A percentile compares a stretch with the other conserved stretches of the same genome.
Evolutionary conservation across 495 filamentous ascomycete genomes (phyloP).

Genomic region (Daldinia bambusicola): DNA sequence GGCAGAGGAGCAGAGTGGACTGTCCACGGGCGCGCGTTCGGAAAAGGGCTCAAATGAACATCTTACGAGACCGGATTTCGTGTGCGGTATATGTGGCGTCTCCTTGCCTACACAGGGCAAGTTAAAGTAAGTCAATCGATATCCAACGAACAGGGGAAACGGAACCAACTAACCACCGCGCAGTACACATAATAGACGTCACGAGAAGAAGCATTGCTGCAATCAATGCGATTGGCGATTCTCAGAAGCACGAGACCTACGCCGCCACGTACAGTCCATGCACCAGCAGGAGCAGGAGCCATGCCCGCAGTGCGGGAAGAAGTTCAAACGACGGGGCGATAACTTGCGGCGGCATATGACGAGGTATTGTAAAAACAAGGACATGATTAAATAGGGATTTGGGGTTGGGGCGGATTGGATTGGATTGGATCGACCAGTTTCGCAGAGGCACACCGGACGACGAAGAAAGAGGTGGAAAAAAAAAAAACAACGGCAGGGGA

Average conservation of each 20-base stretch:
- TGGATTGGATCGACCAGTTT: too few relatives aligned
- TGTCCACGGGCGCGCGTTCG: neutral
- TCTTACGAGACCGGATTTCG: neutral
- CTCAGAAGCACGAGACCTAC: slow-evolving; percentile 23
- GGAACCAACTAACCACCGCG: neutral
- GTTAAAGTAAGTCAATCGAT: slow-evolving; percentile 13
- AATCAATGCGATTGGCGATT: slow-evolving; percentile 17
- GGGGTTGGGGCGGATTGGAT: neutral
- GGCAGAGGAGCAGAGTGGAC: slow-evolving; percentile 9
- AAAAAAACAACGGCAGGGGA: slow-evolving; percentile 1
- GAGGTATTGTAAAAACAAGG: slow-evolving; percentile 13
- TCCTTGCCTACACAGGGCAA: slow-evolving; percentile 13
- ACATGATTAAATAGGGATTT: neutral
- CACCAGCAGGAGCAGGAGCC: slow-evolving; percentile 19
- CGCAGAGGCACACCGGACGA: neutral
- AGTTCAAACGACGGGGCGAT: slow-evolving; percentile 14
- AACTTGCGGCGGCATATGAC: slow-evolving; percentile 30
- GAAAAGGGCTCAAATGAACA: slow-evolving; percentile 4
- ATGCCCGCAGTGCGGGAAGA: slow-evolving; percentile 19
- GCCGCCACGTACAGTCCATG: slow-evolving; percentile 23
- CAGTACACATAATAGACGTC: slow-evolving; percentile 10
- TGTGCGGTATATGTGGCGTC: neutral
- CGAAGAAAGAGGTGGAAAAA: too few relatives aligned
- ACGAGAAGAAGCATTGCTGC: slow-evolving; percentile 19
- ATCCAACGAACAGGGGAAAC: neutral